Evolutionary conservation across 306 rosid species (phyloP), one percentile per base, ranked within the genome.

Genomic region (Cotoneaster glaucophyllus): DNA sequence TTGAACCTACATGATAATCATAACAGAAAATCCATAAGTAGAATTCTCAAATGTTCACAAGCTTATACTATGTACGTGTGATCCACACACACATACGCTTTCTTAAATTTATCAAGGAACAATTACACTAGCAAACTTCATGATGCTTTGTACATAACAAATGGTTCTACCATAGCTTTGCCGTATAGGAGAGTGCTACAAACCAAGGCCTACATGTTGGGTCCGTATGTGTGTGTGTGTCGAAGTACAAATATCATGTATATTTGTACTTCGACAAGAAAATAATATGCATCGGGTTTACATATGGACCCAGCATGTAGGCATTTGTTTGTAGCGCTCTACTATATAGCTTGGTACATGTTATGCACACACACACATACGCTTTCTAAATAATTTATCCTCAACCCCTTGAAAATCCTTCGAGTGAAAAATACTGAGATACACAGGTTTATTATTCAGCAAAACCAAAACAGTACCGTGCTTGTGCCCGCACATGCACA

Each of bases 1-100:
- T 82, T 66, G 97, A 92, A 90, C 91, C 99, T 95, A 56, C 74
- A 87, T 59, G 58, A 45, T 79, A 71, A 76, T 67, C 70, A 77
- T 2, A 76, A 74, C 50, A 81, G 76, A 63, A 73, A 69, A 34
- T 63, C 37, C 25, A 18, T 70, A 31, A 78, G 81, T 4, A 53
- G 8, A 18, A 24, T 14, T 56, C 37, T 17, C 15, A 71, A 50
- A 18, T 71, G n/a, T 14, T n/a, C 24, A 17, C 64, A 71, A 21
- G 67, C 54, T 3, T n/a, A 72, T 56, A 72, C 24, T 41, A 22
- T 2, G 29, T 24, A 41, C 66, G 2, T 7, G 29, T 17, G 5
- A 54, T 2, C 2, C 12, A 9, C 44, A 41, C 44, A 39, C 34
- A 56, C 17, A 39, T 10, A 13, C 7, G 19, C 50, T 19, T 71